Evolutionary conservation across 495 filamentous ascomycete species (phyloP).

Genomic region (Aspergillus conjunctus): DNA sequence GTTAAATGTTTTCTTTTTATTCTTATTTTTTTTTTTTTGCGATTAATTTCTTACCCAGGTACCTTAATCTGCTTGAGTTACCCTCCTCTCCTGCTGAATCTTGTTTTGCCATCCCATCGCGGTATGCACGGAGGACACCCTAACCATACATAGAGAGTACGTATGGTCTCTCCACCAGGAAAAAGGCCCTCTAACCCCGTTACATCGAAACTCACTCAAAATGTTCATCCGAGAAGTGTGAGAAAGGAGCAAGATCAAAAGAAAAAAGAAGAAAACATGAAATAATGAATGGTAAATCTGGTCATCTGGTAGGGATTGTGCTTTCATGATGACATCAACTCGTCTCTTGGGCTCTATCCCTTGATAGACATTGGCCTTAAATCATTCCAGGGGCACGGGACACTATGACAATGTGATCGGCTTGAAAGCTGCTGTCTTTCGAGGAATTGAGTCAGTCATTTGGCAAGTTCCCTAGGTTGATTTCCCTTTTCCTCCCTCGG

Average conservation of each 20-base stretch:
- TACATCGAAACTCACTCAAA: background rate
- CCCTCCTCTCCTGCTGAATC: conserved; percentile 14
- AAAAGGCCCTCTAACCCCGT: conserved; percentile 9
- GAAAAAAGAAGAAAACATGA: background rate
- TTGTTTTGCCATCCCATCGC: conserved; percentile 12
- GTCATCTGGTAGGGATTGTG: background rate
- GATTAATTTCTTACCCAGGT: background rate
- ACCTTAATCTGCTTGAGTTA: background rate
- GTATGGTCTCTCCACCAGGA: background rate
- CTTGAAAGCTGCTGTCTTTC: background rate
- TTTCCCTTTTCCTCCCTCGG: background rate
- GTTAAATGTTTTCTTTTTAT: background rate
- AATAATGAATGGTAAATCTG: background rate
- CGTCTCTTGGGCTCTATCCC: background rate
- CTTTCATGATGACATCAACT: conserved; percentile 16
- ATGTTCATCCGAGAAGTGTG: background rate
- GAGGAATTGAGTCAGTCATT: background rate
- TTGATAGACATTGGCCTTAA: background rate
- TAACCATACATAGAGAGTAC: no score
- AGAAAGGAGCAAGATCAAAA: background rate
- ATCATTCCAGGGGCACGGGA: conserved; percentile 11
- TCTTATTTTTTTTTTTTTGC: background rate
- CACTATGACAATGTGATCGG: background rate
- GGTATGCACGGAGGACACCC: background rate
- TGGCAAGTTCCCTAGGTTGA: background rate